Evolutionary conservation across 2,329 filamentous ascomycete genomes (phyloP).

Genomic region (Aspergillus brasiliensis): DNA sequence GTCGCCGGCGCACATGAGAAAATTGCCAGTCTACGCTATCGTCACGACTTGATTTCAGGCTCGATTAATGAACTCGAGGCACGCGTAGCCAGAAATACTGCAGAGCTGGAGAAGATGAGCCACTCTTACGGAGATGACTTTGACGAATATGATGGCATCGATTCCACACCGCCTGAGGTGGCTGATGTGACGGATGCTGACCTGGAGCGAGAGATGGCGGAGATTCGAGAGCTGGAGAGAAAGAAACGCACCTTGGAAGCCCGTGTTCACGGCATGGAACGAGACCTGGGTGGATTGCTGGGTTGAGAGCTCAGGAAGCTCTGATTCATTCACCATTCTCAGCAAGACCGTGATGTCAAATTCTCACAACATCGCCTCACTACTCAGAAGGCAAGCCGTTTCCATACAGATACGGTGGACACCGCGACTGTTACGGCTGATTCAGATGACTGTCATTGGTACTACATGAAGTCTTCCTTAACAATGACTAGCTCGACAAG

Average conservation of each 20-base stretch:
- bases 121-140: slow-evolving; percentile 57
- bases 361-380: neutral
- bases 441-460: too few species aligned
- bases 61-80: slow-evolving; percentile 81
- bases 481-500: neutral
- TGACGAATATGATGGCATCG: slow-evolving; percentile 54
- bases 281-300: slow-evolving; percentile 65
- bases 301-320: slow-evolving; percentile 39
- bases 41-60: slow-evolving; percentile 69
- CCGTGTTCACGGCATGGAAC: slow-evolving; percentile 68
- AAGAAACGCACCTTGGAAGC: slow-evolving; percentile 65
- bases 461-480: neutral
- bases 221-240: slow-evolving; percentile 63
- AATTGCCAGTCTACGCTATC: slow-evolving; percentile 70
- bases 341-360: neutral
- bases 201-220: slow-evolving; percentile 50
- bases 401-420: neutral
- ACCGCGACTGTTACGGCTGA: neutral
- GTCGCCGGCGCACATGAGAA: slow-evolving; percentile 76
- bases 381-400: neutral
- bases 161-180: slow-evolving; percentile 23
- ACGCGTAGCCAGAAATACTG: slow-evolving; percentile 74
- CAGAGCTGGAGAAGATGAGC: slow-evolving; percentile 73
- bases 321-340: neutral
- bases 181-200: slow-evolving; percentile 45